Base-by-base conservation (phyloP, 2,329 filamentous ascomycete genomes). In the Trichoderma atroviride region DNA sequence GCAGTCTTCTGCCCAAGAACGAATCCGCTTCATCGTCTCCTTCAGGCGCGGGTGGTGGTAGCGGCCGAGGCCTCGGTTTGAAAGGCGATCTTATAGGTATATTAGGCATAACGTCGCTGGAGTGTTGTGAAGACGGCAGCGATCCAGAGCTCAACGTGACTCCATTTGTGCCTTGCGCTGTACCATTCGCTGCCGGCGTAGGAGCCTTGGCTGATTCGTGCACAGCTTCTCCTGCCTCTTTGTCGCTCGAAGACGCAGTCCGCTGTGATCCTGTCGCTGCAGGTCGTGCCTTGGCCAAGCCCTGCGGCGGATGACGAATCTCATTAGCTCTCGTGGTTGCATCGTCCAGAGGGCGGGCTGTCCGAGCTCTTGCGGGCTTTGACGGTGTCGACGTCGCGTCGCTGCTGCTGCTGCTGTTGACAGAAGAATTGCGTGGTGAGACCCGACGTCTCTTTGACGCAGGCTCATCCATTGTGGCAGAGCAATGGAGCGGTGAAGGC, bases 321-420 rank as follows among this genome's bases (percentile, higher is more conserved):
- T 91, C 79, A 74, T 88, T 92, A 14, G 89, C 84, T 75, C 84
- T 88, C 0, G 89, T 91, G 0, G 90, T 89, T n/a, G 89, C 91
- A 66, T 87, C 87, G 75, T 89, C 91, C 0, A 89, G 91, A 0
- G 86, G 84, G 0, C 84, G 83, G 58, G 74, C 75, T 37, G 78
- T 69, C 73, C 76, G 43, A 75, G 73, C 37, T 65, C 69, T 50
- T 70, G 74, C 19, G 29, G 40, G n/a, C 19, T 69, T 59, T 71
- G 72, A 40, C 22, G 57, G 58, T 71, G 47, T 69, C 5, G 70
- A 73, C 22, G 73, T 74, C 61, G 73, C 74, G 68, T 74, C 75
- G 60, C 53, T 58, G 63, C 74, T 74, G 72, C 83, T 75, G 62
- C 74, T 74, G 72, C 83, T 60, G 69, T 71, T 43, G 9, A 82